Evolutionary conservation across 257 asterid species (phyloP).

Genomic region (Solanum tarapatanum): DNA sequence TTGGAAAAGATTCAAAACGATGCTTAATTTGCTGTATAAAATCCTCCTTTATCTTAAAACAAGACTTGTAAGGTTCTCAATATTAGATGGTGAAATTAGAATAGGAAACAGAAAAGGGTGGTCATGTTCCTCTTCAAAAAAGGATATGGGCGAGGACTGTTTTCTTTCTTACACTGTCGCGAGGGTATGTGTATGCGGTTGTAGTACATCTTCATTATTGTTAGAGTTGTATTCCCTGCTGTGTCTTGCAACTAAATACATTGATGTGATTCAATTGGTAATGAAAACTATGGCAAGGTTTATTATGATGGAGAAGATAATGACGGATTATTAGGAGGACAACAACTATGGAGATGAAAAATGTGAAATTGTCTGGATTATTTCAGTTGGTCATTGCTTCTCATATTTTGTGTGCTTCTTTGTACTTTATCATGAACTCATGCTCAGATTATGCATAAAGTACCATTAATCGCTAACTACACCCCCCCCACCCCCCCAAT

Average conservation of each 20-base stretch:
- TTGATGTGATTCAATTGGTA: background rate
- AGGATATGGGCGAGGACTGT: background rate
- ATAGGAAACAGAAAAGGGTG: background rate
- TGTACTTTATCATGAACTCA: background rate
- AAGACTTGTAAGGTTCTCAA: background rate
- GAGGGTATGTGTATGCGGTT: background rate
- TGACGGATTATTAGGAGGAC: background rate
- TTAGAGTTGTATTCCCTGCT: background rate
- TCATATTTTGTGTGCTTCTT: background rate
- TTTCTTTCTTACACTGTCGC: background rate
- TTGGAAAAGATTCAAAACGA: background rate
- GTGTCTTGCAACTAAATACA: background rate
- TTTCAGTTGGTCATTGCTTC: background rate
- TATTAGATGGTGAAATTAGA: background rate
- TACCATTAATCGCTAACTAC: background rate
- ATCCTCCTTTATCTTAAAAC: background rate
- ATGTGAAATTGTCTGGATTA: background rate
- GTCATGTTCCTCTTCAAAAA: background rate
- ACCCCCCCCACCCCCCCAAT: background rate
- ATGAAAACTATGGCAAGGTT: background rate
- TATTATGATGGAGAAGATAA: background rate
- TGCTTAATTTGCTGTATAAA: background rate
- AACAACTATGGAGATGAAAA: background rate
- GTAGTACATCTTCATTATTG: background rate
- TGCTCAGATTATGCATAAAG: background rate